A percentile compares a stretch with the other conserved stretches of the same genome.
phyloP scores from a whole-genome alignment of 768 basidiomycete species.

The Termitomyces sp. region DNA sequence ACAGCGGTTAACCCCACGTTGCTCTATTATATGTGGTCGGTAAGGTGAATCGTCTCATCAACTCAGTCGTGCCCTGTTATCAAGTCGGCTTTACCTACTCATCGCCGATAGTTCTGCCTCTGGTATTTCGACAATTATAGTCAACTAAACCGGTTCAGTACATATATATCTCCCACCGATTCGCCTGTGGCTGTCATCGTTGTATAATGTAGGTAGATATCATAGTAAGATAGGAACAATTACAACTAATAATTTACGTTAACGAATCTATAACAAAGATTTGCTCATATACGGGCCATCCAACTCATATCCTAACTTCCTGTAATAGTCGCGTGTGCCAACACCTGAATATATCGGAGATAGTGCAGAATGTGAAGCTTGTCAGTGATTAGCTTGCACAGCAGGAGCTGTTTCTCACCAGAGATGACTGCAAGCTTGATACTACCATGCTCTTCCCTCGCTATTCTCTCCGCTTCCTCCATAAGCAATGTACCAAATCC shows the following conservation, averaged over 20 bases:
- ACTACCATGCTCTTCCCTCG: slow-evolving; percentile 94
- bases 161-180: neutral
- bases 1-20: neutral
- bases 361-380: neutral
- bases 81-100: neutral
- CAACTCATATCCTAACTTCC: slow-evolving; percentile 87
- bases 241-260: slow-evolving; percentile 1
- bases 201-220: neutral
- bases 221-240: neutral
- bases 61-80: too few relatives aligned
- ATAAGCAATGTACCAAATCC: slow-evolving; percentile 96
- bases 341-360: slow-evolving; percentile 52
- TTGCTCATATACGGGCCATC: slow-evolving; percentile 99
- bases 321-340: slow-evolving; percentile 96
- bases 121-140: neutral
- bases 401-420: slow-evolving; percentile 41
- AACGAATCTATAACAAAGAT: slow-evolving; percentile 38
- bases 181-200: neutral
- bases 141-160: neutral
- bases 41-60: neutral
- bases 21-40: neutral
- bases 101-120: neutral
- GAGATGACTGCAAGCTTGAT: slow-evolving; percentile 97
- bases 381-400: neutral
- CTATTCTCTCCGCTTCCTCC: slow-evolving; percentile 99